Evolutionary conservation across 305 asterid species (phyloP), one percentile per base, ranked within the genome.

Genomic region (Salvia sclarea): DNA sequence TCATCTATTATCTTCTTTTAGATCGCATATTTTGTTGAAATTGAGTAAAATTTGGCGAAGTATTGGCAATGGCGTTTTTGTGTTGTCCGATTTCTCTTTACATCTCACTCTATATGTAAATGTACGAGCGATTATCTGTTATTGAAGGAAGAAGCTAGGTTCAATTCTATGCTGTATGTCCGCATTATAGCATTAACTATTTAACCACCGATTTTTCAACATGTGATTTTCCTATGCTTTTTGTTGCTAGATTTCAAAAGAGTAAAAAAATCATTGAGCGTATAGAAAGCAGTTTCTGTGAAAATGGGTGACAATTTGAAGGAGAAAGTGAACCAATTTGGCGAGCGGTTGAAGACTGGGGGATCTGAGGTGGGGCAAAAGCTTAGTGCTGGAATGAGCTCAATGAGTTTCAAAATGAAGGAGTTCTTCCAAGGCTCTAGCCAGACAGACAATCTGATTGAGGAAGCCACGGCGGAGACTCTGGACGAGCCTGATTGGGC

Each of bases 401-500:
- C 97, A 12, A 83, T 90, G 97, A 83, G 96, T 78, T 82, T 85
- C 88, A 90, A 88, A 79, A 82, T 90, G 94, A 90, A 80, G 82
- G 96, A 88, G 66, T 81, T 88, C 59, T 86, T 88, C 84, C 96
- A 90, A 82, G 97, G 96, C 47, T 85, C 92, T 4, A 90, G 83
- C 66, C 90, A 85, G 77, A 81, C 84, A 1, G 96, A 90, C 72
- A 86, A 78, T 79, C 76, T 90, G 14, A 89, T 88, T 0, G 96
- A 90, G 81, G 97, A 86, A 69, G 97, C 97, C 73, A 90, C 97
- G 0, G 88, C 95, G 7, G 97, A 86, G 73, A 55, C 82, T 47
- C 74, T 90, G 66, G 96, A 90, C 2, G 88, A 86, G 79, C 96
- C 97, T 11, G 94, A 88, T 50, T 90, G 97, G 97, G 85, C 89